A percentile compares a stretch with the other conserved stretches of the same genome.
These are phyloP conservation scores for Camellia lanceoleosa DNA, from an alignment of 148 eudicot genomes.

Conservation along the genomic window DNA sequence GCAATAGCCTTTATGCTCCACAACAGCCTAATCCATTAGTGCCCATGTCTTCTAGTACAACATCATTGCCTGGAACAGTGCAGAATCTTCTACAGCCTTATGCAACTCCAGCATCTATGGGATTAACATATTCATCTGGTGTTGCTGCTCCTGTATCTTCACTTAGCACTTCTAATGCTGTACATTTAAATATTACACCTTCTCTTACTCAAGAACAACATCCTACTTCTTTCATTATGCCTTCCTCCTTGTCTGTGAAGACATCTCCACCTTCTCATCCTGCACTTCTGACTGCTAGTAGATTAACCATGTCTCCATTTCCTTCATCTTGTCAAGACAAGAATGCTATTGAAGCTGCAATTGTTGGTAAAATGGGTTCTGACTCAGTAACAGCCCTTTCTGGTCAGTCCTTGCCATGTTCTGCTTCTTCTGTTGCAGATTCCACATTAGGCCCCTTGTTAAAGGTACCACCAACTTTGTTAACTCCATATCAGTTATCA, in stretches of 20 bases:
- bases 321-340: slow-evolving; percentile 14
- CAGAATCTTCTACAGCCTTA: slow-evolving; percentile 11
- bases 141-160: slow-evolving; percentile 17
- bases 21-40: slow-evolving; percentile 7
- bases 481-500: slow-evolving; percentile 25
- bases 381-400: slow-evolving; percentile 18
- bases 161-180: slow-evolving; percentile 11
- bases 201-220: slow-evolving; percentile 19
- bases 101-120: slow-evolving; percentile 6
- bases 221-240: slow-evolving; percentile 14
- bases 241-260: slow-evolving; percentile 17
- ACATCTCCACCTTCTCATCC: slow-evolving; percentile 22
- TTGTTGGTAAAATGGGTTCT: slow-evolving; percentile 16
- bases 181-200: slow-evolving; percentile 8
- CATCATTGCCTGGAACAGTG: slow-evolving; percentile 9
- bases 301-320: slow-evolving; percentile 15
- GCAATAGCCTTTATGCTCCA: slow-evolving; percentile 10
- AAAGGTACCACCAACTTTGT: slow-evolving; percentile 15
- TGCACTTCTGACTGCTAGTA: slow-evolving; percentile 13
- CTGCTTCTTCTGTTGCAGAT: slow-evolving; percentile 19
- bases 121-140: slow-evolving; percentile 9
- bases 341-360: slow-evolving; percentile 15
- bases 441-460: slow-evolving; percentile 20
- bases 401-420: slow-evolving; percentile 23
- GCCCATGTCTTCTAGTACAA: neutral